Evolutionary conservation across 345 rosid species (phyloP).

Genomic region (Pistacia integerrima): DNA sequence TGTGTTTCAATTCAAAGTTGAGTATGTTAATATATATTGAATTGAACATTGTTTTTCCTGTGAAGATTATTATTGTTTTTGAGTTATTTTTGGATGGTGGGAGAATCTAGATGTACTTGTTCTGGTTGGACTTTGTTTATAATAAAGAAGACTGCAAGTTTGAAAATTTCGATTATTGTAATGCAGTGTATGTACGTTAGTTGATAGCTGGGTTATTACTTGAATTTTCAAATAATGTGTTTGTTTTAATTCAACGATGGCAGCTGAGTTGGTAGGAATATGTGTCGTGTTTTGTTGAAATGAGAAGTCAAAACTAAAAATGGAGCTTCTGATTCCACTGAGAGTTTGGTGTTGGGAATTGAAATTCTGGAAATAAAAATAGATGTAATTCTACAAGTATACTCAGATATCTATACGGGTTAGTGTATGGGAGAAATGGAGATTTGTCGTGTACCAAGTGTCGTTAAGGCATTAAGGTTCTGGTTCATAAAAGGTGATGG

Average conservation of each 20-base stretch:
- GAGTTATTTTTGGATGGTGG: neutral
- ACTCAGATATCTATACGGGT: slow-evolving; percentile 1
- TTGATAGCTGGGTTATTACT: neutral
- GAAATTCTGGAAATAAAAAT: neutral
- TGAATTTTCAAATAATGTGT: neutral
- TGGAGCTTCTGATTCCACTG: slow-evolving; percentile 22
- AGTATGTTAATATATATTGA: neutral
- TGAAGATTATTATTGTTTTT: neutral
- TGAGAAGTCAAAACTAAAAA: slow-evolving; percentile 35
- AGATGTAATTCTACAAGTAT: neutral
- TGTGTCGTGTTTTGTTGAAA: slow-evolving; percentile 37
- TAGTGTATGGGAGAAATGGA: neutral
- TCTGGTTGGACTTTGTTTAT: slow-evolving; percentile 22
- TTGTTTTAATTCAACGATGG: slow-evolving; percentile 36
- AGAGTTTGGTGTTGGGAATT: slow-evolving; percentile 25
- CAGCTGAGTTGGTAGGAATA: slow-evolving; percentile 38
- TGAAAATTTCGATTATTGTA: slow-evolving; percentile 32
- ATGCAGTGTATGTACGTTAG: slow-evolving; percentile 23
- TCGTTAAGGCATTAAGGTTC: slow-evolving; percentile 35
- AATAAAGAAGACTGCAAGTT: slow-evolving; percentile 18
- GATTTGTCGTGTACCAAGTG: slow-evolving; percentile 38
- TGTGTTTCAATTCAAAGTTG: slow-evolving; percentile 18
- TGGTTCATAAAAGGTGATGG: slow-evolving; percentile 3
- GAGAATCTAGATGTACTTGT: slow-evolving; percentile 24
- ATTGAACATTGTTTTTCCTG: neutral